These are phyloP conservation scores for Allium cepa DNA, from an alignment of 106 monocot genomes.

Conservation along the genomic window DNA sequence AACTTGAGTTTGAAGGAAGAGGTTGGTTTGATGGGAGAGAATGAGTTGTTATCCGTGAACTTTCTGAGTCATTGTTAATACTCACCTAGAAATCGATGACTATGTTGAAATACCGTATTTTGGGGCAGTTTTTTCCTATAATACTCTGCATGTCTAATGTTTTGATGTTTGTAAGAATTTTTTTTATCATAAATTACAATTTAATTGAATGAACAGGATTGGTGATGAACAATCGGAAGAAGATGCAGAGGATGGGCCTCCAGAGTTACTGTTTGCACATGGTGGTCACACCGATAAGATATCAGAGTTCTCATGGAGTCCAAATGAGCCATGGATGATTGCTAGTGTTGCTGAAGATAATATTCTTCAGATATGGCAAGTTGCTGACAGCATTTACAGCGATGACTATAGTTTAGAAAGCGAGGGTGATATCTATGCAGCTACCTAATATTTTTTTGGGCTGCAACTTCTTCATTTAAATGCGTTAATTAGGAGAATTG, in stretches of 20 bases:
- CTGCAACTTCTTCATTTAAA: not conserved
- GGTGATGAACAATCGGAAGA: constrained; percentile 84
- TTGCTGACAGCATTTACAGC: constrained; percentile 72
- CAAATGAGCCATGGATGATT: constrained; percentile 63
- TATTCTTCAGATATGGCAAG: constrained; percentile 85
- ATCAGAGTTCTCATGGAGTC: constrained; percentile 92
- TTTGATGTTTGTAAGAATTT: too few relatives aligned
- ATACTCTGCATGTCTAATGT: too few relatives aligned
- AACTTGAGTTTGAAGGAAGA: too few relatives aligned
- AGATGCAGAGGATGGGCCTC: constrained; percentile 92
- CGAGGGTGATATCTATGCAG: constrained; percentile 13
- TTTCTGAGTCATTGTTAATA: too few relatives aligned
- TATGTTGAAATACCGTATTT: too few relatives aligned
- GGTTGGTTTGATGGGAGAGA: too few relatives aligned
- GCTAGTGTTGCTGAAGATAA: constrained; percentile 94
- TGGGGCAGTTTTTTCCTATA: too few relatives aligned
- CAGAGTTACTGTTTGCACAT: constrained; percentile 85
- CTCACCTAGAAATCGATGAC: too few relatives aligned
- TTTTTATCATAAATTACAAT: too few relatives aligned
- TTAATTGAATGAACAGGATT: constrained; percentile 31
- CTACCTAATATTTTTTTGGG: constrained; percentile 4
- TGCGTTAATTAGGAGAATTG: not conserved
- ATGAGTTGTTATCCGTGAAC: too few relatives aligned
- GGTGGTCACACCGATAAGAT: constrained; percentile 88
- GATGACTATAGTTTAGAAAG: constrained; percentile 33